These are phyloP conservation scores for Trypanosomatidae sp. DNA, from an alignment of 208 protist species.

Conservation along the genomic window DNA sequence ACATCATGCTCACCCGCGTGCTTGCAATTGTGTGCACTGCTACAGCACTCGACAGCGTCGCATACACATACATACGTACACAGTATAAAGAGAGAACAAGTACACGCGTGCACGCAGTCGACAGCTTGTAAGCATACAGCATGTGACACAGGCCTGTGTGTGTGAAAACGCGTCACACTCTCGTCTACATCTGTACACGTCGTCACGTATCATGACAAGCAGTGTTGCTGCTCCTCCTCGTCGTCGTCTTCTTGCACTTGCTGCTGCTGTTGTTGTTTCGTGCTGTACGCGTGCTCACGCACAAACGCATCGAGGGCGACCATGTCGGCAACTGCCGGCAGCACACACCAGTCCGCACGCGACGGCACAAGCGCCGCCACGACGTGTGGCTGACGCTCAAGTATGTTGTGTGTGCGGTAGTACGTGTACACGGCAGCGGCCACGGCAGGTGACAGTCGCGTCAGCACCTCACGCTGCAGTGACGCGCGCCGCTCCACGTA, in stretches of 20 bases:
- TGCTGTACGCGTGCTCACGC: background rate
- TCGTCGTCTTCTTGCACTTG: background rate
- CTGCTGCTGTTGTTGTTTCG: background rate
- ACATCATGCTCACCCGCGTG: too few relatives aligned
- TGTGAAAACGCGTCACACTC: too few relatives aligned
- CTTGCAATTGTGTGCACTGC: too few relatives aligned
- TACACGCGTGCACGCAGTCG: too few relatives aligned
- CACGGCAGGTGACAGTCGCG: conserved; percentile 10
- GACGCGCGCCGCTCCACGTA: background rate
- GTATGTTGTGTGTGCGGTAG: conserved; percentile 30
- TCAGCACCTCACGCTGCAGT: conserved; percentile 2
- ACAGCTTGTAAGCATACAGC: too few relatives aligned
- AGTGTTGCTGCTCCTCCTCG: too few relatives aligned
- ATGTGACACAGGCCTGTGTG: too few relatives aligned
- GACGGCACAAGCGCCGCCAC: conserved; percentile 54
- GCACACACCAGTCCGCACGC: conserved; percentile 35
- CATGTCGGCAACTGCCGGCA: conserved; percentile 62
- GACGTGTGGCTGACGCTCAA: conserved; percentile 28
- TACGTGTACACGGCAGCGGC: conserved; percentile 53
- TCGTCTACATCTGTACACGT: too few relatives aligned
- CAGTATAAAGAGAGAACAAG: too few relatives aligned
- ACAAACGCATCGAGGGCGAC: conserved; percentile 59
- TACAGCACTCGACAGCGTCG: too few relatives aligned
- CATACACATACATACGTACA: too few relatives aligned
- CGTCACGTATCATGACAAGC: too few relatives aligned